Evolutionary conservation across 75 land plant species (phyloP).

Genomic region (Chamaecyparis obtusa): DNA sequence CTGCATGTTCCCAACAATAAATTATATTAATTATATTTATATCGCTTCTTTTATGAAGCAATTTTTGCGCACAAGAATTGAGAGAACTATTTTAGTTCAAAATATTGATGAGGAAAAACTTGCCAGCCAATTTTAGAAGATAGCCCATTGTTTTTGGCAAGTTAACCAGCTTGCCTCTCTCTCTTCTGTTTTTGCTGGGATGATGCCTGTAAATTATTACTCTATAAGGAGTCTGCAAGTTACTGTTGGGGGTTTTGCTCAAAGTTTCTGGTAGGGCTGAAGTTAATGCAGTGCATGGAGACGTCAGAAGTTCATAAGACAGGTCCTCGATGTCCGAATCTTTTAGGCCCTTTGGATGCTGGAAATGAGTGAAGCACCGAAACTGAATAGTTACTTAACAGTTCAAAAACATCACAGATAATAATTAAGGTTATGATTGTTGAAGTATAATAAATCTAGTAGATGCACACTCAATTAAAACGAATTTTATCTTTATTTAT

Average conservation of each 20-base stretch:
- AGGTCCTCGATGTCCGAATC: neutral
- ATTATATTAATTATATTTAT: neutral
- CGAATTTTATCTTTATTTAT: no score
- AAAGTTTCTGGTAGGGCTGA: neutral
- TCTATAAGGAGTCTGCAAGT: neutral
- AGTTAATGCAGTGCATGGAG: neutral
- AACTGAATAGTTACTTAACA: neutral
- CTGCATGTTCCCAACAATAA: conserved; percentile 7
- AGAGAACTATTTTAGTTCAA: neutral
- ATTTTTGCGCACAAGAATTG: neutral
- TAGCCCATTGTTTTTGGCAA: neutral
- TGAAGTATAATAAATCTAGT: neutral
- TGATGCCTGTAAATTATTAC: conserved; percentile 2
- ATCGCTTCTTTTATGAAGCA: neutral
- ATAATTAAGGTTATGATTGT: neutral
- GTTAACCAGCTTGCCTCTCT: neutral
- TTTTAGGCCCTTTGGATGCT: neutral
- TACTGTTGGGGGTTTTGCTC: neutral
- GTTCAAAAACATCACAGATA: neutral
- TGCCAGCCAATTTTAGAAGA: neutral
- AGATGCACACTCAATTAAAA: no score
- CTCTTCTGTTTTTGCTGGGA: neutral
- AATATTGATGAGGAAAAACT: neutral
- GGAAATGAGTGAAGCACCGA: no score
- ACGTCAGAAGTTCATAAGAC: neutral